Base-by-base conservation (phyloP, 331 rosid genomes). In the Spiraea crenata region DNA sequence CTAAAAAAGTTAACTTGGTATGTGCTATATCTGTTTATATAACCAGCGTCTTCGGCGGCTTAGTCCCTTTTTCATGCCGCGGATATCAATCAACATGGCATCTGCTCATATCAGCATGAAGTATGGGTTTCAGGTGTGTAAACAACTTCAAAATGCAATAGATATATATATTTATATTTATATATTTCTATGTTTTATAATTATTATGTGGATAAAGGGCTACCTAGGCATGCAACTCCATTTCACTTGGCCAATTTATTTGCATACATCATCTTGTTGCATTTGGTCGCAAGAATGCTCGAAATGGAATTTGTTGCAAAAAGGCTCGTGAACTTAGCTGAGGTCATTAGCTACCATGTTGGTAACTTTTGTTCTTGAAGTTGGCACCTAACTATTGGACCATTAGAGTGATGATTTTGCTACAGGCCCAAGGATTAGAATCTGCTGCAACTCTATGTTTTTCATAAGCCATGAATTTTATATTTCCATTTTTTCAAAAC, bases 41-140 rank as follows among this genome's bases (percentile, higher is more conserved):
- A 57, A 76, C 12, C 89, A 91, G 99, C 93, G 83, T 67, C 80
- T 91, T 57, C 95, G 99, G 67, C 92, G 99, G 69, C 95, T 93
- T 73, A 91, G 99, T 86, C 99, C 99, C 65, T 93, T 85, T 87
- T 93, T 93, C 71, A 87, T 93, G 67, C 99, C 96, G 3, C 89
- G 95, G 74, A 93, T 93, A 81, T 71, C 89, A 83, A 87, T 93
- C 80, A 91, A 93, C 82, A 91, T 93, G 99, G 99, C 99, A 63
- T 85, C 99, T 44, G 97, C 97, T 67, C 99, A 91, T 46, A 86
- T 93, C 80, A 91, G 99, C 97, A 93, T 93, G 95, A 93, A 86
- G 76, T 93, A 91, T 80, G 96, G 97, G 48, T 89, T 93, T 75
- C 97, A 93, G 95, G 99, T 93, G 74, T 38, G 20, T 62, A 35